These are phyloP conservation scores for Acanthamoeba lugdunensis DNA, from an alignment of 208 protist genomes.

Conservation along the genomic window DNA sequence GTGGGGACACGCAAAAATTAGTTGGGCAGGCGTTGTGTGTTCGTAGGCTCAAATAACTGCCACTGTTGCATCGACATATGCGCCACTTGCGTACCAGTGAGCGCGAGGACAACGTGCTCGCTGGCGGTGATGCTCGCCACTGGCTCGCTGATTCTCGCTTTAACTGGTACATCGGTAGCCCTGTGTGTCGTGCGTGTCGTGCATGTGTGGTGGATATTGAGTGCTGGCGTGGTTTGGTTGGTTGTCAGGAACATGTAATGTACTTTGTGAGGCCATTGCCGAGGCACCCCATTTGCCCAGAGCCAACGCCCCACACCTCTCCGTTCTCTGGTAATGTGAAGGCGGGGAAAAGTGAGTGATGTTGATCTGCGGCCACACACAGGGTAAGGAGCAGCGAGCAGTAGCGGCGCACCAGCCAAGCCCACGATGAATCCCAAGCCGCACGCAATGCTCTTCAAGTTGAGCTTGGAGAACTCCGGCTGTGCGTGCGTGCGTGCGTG, in stretches of 20 bases:
- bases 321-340: too few species aligned
- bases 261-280: too few species aligned
- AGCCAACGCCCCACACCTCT: too few species aligned
- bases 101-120: not conserved
- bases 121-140: not conserved
- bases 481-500: not conserved
- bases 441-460: not conserved
- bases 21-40: too few species aligned
- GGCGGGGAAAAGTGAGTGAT: too few species aligned
- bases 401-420: not conserved
- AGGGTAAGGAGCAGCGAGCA: too few species aligned
- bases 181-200: not conserved
- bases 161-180: not conserved
- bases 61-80: not conserved
- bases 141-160: not conserved
- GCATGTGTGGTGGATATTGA: too few species aligned
- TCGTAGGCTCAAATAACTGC: not conserved
- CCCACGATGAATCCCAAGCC: not conserved
- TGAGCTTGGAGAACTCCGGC: not conserved
- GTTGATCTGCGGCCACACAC: too few species aligned
- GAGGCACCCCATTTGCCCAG: too few species aligned
- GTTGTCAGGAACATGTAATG: too few species aligned
- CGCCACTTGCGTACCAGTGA: not conserved
- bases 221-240: too few species aligned
- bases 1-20: too few species aligned